Conservation (phyloP, 2,329 filamentous ascomycete species). For the Neofusicoccum cordaticola region DNA sequence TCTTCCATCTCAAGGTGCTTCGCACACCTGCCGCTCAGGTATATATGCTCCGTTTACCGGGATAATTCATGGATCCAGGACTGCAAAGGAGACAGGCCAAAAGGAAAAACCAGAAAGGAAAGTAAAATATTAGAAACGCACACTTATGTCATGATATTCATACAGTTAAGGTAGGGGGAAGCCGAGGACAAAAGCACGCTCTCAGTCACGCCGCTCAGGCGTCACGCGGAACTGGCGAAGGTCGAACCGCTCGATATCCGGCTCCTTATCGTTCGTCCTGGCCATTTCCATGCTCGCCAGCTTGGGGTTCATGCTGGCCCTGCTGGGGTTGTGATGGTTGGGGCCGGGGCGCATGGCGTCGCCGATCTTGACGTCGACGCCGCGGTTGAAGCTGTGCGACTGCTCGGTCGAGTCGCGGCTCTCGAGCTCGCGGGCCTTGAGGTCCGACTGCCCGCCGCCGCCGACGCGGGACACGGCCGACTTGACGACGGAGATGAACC, state of each 20-base stretch:
- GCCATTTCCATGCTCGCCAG: neutral
- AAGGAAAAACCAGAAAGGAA: neutral
- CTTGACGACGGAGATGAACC: constrained; percentile 26
- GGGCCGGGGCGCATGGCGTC: neutral
- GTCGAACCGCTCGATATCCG: constrained; percentile 3
- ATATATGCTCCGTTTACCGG: neutral
- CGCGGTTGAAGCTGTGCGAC: neutral
- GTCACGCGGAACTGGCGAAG: constrained; percentile 11
- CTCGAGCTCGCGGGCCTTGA: constrained; percentile 6
- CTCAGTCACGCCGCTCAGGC: neutral
- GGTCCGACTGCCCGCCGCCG: neutral
- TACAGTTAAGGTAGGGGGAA: neutral
- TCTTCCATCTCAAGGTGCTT: no score
- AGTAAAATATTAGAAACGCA: neutral
- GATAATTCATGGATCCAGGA: no score
- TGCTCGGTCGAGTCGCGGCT: neutral
- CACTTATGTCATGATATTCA: neutral
- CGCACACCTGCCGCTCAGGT: neutral
- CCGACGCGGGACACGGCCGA: constrained; percentile 64
- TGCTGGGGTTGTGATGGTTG: neutral
- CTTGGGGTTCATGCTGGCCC: neutral
- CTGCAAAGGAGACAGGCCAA: no score
- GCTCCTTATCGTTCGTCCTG: neutral
- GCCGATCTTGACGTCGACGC: neutral
- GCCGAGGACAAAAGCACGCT: neutral